Conservation (phyloP, 805 yeast species). For the Ogataea allantospora region DNA sequence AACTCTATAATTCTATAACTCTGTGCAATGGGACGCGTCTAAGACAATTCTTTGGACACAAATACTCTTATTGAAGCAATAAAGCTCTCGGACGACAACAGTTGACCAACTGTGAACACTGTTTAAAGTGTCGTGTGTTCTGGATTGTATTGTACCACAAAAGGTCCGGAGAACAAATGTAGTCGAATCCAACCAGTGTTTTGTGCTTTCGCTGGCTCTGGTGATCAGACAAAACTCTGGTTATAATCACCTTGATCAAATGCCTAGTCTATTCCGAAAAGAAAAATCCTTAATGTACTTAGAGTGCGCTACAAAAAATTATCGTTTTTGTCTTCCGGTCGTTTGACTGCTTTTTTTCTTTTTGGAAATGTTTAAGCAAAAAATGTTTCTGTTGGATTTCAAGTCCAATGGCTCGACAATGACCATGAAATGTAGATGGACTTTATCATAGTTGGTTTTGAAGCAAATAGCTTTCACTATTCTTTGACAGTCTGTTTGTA, state of each 20-base stretch:
- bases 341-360: slow-evolving; percentile 5
- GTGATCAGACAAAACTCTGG: slow-evolving; percentile 2
- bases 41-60: background rate
- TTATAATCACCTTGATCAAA: slow-evolving; percentile 1
- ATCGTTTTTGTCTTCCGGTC: slow-evolving; percentile 6
- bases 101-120: background rate
- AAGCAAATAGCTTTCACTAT: too few species aligned
- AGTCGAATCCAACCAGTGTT: slow-evolving; percentile 1
- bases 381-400: background rate
- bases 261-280: slow-evolving; percentile 1
- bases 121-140: slow-evolving; percentile 1
- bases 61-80: background rate
- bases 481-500: too few species aligned
- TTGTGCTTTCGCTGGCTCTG: slow-evolving; percentile 2
- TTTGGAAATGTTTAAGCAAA: background rate
- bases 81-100: background rate
- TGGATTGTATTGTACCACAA: background rate
- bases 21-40: background rate
- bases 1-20: slow-evolving; percentile 2
- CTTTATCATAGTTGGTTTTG: too few species aligned
- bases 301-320: slow-evolving; percentile 5
- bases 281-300: slow-evolving; percentile 1
- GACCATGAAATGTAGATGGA: too few species aligned
- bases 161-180: slow-evolving; percentile 2
- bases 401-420: too few species aligned